These are phyloP conservation scores for Isatis lusitanica DNA, from an alignment of 441 rosid genomes.

Conservation along the genomic window DNA sequence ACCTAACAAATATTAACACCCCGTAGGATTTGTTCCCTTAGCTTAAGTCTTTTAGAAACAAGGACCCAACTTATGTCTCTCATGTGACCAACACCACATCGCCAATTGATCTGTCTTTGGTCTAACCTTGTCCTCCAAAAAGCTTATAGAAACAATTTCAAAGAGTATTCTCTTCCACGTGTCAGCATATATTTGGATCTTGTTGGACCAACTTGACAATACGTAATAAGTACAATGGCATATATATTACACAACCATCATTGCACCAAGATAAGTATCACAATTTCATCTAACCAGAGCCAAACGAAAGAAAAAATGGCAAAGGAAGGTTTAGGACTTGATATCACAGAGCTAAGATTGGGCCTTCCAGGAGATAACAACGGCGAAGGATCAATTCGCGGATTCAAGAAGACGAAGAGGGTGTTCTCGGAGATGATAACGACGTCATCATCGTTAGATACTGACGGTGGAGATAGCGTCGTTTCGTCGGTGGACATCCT, in stretches of 20 bases:
- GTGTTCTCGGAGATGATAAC: constrained; percentile 48
- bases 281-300: neutral
- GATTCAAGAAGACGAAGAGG: constrained; percentile 60
- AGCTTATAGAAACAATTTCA: neutral
- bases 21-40: constrained; percentile 16
- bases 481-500: neutral
- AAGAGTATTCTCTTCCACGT: constrained; percentile 1
- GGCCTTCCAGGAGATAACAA: constrained; percentile 56
- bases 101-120: constrained; percentile 8
- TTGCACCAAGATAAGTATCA: constrained; percentile 11
- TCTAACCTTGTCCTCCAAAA: constrained; percentile 7
- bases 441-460: constrained; percentile 17
- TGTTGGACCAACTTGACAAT: constrained; percentile 5
- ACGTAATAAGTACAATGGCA: neutral
- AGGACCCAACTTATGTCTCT: constrained; percentile 25
- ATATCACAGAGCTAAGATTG: constrained; percentile 76
- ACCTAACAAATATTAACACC: constrained; percentile 1
- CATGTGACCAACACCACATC: constrained; percentile 17
- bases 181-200: constrained; percentile 1
- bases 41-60: neutral
- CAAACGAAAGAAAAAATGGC: constrained; percentile 32
- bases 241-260: neutral
- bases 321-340: constrained; percentile 54
- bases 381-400: neutral
- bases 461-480: constrained; percentile 28